A percentile compares a stretch with the other conserved stretches of the same genome.
Evolutionary conservation across 2,329 filamentous ascomycete species (phyloP).

Genomic region (Aspergillus sp.): DNA sequence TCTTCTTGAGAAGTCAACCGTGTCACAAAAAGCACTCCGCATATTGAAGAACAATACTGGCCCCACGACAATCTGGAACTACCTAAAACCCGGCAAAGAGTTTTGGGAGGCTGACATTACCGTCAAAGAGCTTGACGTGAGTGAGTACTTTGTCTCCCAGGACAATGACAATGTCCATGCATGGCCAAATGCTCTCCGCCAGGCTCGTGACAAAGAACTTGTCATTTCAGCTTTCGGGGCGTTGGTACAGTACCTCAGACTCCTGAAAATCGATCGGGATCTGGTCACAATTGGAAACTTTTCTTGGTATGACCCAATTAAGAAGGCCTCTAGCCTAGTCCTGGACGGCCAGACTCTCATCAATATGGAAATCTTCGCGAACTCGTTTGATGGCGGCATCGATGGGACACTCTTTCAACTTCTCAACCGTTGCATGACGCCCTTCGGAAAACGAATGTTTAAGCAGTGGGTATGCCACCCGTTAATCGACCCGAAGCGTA

Average conservation of each 20-base stretch:
- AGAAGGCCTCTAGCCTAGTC: constrained; percentile 83
- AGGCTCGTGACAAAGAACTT: constrained; percentile 74
- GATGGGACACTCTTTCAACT: constrained; percentile 89
- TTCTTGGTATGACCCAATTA: constrained; percentile 86
- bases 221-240: constrained; percentile 91
- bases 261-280: constrained; percentile 84
- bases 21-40: constrained; percentile 85
- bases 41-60: constrained; percentile 95
- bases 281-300: constrained; percentile 90
- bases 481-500: constrained; percentile 78
- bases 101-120: constrained; percentile 88
- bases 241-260: constrained; percentile 79
- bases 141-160: constrained; percentile 71
- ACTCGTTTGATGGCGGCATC: constrained; percentile 79
- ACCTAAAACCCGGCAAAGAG: constrained; percentile 80
- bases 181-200: constrained; percentile 75
- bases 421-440: constrained; percentile 91
- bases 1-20: constrained; percentile 78
- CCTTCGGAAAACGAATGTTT: constrained; percentile 94
- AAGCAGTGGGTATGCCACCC: constrained; percentile 98
- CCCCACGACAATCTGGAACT: constrained; percentile 93
- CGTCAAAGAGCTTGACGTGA: constrained; percentile 74
- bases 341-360: constrained; percentile 94
- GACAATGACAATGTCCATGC: constrained; percentile 60
- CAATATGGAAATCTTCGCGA: constrained; percentile 96